Percentiles rank a stretch among this genome's conserved stretches.
phyloP scores from a whole-genome alignment of 2,329 filamentous ascomycete species.

The Aspergillus piperis region DNA sequence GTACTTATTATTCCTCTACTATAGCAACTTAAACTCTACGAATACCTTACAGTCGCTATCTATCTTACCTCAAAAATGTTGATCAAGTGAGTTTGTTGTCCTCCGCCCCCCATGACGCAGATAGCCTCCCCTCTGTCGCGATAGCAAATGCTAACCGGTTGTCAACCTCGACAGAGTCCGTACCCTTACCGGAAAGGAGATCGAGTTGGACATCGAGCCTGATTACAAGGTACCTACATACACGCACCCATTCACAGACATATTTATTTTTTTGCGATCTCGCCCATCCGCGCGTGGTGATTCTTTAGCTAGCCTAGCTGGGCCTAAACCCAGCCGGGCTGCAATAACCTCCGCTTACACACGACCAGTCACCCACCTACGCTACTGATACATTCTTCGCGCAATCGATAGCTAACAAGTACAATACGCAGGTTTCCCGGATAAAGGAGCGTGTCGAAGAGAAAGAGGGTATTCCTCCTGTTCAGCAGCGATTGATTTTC shows the following conservation, averaged over 20 bases:
- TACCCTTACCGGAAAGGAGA: conserved; percentile 97
- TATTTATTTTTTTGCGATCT: background rate
- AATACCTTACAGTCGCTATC: background rate
- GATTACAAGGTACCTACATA: conserved; percentile 73
- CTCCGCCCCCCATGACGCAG: conserved; percentile 6
- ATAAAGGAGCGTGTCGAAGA: conserved; percentile 99
- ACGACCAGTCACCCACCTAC: no score
- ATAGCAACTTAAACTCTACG: background rate
- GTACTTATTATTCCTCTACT: no score
- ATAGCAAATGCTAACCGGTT: conserved; percentile 18
- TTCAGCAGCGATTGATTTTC: conserved; percentile 93
- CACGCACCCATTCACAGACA: no score
- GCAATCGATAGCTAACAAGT: background rate
- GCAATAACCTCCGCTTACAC: no score
- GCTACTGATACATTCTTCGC: background rate
- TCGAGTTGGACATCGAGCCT: conserved; percentile 94
- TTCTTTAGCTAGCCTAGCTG: background rate
- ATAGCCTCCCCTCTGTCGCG: background rate
- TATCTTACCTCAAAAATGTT: conserved; percentile 43
- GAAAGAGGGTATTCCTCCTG: conserved; percentile 96
- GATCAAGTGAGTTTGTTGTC: conserved; percentile 50
- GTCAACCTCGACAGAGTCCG: conserved; percentile 68
- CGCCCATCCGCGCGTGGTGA: background rate
- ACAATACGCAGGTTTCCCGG: conserved; percentile 68
- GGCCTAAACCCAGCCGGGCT: background rate